Evolutionary conservation across 1,139 yeast species (phyloP), one percentile per base, ranked within the genome.

Genomic region (Candida mesenterica): DNA sequence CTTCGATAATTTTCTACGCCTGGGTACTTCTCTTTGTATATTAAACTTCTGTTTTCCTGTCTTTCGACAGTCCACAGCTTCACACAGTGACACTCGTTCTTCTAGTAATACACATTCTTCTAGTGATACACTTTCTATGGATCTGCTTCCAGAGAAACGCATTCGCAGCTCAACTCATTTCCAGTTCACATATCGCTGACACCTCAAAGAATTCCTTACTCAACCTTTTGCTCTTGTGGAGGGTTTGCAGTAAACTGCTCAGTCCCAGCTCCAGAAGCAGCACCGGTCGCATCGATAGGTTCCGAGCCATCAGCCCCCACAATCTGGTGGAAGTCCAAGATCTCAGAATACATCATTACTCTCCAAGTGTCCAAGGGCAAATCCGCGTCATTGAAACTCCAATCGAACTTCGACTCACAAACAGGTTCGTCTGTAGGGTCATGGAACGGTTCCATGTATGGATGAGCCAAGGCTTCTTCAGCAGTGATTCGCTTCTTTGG

Each of bases 301-400:
- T 24, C 28, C 4, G 35, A 23, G 22, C 36, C 42, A 12, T 35
- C 40, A 31, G 44, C 60, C 20, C 70, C 72, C 33, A 77, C 86
- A 37, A 79, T 82, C 56, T 84, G 88, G 64, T 92, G 98, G 74
- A 90, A 92, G 60, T 90, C 97, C 48, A 92, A 72, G 44, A 92
- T 92, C 64, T 92, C 98, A 34, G 95, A 84, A 63, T 92, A 92
- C 96, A 92, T 92, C 98, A 92, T 92, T 19, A 90, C 96, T 65
- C 96, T 81, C 98, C 98, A 92, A 9, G 96, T 88, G 55, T 92
- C 97, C 15, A 92, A 95, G 1, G 98, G 97, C 52, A 92, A 73
- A 62, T 92, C 98, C 0, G 97, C 97, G 54, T 94, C 97, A 59
- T 92, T 92, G 62, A 92, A 92, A 53, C 95, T 84, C 99, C 99